Base-by-base conservation (phyloP, 148 eudicot species). In the Spergularia marina region DNA sequence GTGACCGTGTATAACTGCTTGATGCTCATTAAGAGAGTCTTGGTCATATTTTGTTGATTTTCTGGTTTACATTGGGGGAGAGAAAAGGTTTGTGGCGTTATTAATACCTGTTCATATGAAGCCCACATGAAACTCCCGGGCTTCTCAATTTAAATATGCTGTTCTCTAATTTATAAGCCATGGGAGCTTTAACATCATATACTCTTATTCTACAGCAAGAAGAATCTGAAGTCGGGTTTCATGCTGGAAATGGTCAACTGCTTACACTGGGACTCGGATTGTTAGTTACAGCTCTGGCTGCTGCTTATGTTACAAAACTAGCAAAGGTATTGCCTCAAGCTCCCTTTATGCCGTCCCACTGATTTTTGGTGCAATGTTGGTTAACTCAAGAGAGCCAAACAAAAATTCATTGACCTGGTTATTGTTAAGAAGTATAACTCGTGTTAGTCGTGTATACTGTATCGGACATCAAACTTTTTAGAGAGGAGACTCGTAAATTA, bases 221-320 rank as follows among this genome's bases (percentile, higher is more conserved):
- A 81, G 98, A 92, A 80, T 85, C 97, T 65, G 87, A 66, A 13
- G 23, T 75, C 39, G 89, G 90, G 76, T 80, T 90, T 47, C 72
- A 86, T 2, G 95, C 91, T 59, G 90, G 97, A 56, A 86, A 80
- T 67, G 87, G 88, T 51, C 96, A 94, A 85, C 86, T 91, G 23
- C 72, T 89, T 57, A 92, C 98, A 18, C 89, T 94, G n/a, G 98
- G 97, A 34, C 61, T 90, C 71, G 98, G 98, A 71, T 79, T 94
- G 58, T 79, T 94, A 77, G 96, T 83, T 54, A 94, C 98, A 10
- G 98, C 91, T 15, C 63, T 94, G 17, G 98, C 97, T 57, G 98
- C 97, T 71, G 62, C 91, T 72, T 90, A 94, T 77, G 98, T 94
- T 25, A 91, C 98, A 21, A 87, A 81, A 76, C 86, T 94, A 75